Evolutionary conservation across 2,329 filamentous ascomycete genomes (phyloP), one percentile per base, ranked within the genome.

Genomic region (Epichloe amarillans): DNA sequence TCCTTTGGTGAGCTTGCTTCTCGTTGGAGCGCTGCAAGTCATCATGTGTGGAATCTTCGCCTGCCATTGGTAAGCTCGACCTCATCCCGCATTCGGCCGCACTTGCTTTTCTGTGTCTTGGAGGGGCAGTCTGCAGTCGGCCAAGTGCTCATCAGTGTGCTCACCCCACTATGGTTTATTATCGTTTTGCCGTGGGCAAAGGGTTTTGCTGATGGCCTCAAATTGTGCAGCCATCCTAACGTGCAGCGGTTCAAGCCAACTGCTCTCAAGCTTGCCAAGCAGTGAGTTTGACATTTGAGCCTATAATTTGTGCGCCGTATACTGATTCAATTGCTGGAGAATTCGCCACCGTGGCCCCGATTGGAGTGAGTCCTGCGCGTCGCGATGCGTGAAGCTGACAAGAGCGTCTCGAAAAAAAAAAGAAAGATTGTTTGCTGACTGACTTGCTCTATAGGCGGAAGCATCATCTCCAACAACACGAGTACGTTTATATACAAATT

Each of bases 31-130:
- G 44, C 47, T 55, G 60, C 56, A 63, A 62, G 67, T 65, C 75
- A 85, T 68, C 62, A 95, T 95, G 89, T 95, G 89, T 84, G 89
- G 89, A 71, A 95, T 96, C 66, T 96, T 96, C 71, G 90, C 88
- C 63, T 96, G 90, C 73, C 88, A 96, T 72, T 76, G 80, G 89
- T 95, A 73, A 68, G 82, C 77, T 39, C 45, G 40, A 39, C 15
- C 12, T 26, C 35, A 17, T 50, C 39, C 46, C 45, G 17, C 46
- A 40, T 33, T 17, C 46, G 49, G 42, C 23, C 23, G 50, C 8
- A n/a, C 47, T 36, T 41, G 26, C 14, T 7, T 11, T 46, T 51
- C 35, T 40, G 19, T 39, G 47, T 60, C 61, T 58, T 58, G 62
- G 57, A 61, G 59, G 61, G 61, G 61, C 57, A 30, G 23, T 26